These are phyloP conservation scores for Hordeum pubiflorum DNA, from an alignment of 202 grass and related monocot genomes.

Conservation along the genomic window DNA sequence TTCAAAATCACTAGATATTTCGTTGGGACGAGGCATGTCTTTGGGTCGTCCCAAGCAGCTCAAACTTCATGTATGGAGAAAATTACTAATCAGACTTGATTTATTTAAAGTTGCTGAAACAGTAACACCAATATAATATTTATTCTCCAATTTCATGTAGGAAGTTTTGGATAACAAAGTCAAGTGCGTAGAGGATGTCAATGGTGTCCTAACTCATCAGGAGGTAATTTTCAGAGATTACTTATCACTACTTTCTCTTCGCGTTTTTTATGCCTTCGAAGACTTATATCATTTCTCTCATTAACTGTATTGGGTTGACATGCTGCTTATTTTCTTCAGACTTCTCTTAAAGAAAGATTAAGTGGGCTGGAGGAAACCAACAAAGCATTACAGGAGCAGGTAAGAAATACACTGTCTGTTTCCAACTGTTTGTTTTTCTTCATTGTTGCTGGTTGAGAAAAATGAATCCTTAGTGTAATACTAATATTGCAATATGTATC, in stretches of 20 bases:
- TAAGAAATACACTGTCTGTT: conserved; percentile 36
- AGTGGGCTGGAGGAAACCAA: conserved; percentile 57
- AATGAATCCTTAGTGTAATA: not conserved
- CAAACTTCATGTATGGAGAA: not conserved
- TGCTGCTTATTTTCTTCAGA: conserved; percentile 37
- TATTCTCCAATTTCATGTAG: conserved; percentile 36
- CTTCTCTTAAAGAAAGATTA: conserved; percentile 59
- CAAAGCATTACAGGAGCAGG: conserved; percentile 44
- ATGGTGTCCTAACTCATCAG: conserved; percentile 37
- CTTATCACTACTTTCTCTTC: conserved; percentile 4
- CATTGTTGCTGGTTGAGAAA: not conserved
- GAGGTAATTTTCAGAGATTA: conserved; percentile 44
- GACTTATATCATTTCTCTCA: not conserved
- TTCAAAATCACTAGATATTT: not conserved
- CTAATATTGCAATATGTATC: conserved; percentile 10
- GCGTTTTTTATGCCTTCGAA: not conserved
- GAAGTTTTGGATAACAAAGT: conserved; percentile 54
- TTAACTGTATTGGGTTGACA: conserved; percentile 17
- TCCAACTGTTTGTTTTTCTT: conserved; percentile 13
- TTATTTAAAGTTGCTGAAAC: conserved; percentile 5
- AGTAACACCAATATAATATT: not conserved
- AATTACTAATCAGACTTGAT: not conserved
- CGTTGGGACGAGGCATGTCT: not conserved
- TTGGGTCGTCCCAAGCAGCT: not conserved
- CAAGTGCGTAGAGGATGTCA: conserved; percentile 53